Percentiles rank a stretch among this genome's conserved stretches.
Evolutionary conservation across 441 rosid genomes (phyloP).

Genomic region (Pelargonium myrrhifolium): DNA sequence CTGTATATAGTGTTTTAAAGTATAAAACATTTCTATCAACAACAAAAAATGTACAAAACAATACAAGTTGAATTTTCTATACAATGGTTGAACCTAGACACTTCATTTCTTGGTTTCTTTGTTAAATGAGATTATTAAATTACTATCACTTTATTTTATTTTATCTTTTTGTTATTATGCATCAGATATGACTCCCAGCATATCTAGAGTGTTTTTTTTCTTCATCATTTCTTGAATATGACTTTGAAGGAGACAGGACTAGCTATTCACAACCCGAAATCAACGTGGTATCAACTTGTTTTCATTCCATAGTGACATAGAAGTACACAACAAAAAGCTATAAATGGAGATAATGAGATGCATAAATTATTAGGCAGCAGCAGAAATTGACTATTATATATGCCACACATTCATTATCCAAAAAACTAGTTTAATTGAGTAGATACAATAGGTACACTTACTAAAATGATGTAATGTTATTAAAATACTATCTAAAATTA

Average conservation of each 20-base stretch:
- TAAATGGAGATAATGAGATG: too few relatives aligned
- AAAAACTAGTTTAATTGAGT: background rate
- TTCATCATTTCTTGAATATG: background rate
- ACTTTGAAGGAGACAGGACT: background rate
- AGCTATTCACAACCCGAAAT: background rate
- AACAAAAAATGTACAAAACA: too few relatives aligned
- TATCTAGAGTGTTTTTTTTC: background rate
- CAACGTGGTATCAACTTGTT: constrained; percentile 1
- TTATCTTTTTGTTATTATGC: background rate
- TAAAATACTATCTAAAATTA: too few relatives aligned
- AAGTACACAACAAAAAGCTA: too few relatives aligned
- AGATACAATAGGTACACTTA: too few relatives aligned
- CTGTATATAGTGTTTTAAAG: too few relatives aligned
- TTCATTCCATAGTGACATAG: background rate
- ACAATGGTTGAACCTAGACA: background rate
- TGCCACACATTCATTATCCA: background rate
- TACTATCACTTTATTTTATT: too few relatives aligned
- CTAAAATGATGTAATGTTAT: too few relatives aligned
- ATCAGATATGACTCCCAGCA: background rate
- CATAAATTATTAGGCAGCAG: too few relatives aligned
- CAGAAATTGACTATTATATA: background rate
- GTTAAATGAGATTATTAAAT: too few relatives aligned
- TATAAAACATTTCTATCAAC: too few relatives aligned
- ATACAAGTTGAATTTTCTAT: background rate
- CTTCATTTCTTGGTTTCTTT: background rate